Percentiles rank a stretch among this genome's conserved stretches.
Evolutionary conservation across 176 grass and related monocot genomes (phyloP).

Genomic region (Areca catechu): DNA sequence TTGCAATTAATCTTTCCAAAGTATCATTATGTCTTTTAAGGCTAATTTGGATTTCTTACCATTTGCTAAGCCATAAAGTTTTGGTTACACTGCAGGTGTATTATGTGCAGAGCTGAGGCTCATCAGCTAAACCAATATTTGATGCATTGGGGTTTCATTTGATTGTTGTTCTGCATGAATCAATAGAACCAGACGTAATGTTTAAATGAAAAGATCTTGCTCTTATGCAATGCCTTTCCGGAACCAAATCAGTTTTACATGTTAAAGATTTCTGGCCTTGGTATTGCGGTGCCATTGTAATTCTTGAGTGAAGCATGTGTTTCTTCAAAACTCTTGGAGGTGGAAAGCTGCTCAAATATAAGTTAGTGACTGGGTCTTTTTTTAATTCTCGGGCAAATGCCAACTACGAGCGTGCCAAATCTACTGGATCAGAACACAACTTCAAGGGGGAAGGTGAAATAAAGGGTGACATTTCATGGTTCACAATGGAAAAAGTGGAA

Average conservation of each 20-base stretch:
- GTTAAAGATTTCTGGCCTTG: background rate
- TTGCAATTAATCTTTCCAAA: no score
- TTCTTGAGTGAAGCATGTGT: background rate
- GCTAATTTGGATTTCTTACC: no score
- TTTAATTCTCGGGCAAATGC: background rate
- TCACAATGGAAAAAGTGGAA: background rate
- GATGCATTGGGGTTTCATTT: constrained; percentile 3
- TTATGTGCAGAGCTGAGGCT: constrained; percentile 5
- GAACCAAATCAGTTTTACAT: background rate
- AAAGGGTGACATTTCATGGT: background rate
- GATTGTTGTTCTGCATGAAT: constrained; percentile 5
- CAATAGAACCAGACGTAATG: background rate
- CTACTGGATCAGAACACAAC: background rate
- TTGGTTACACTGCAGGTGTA: no score
- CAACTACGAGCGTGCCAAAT: background rate
- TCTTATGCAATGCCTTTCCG: no score
- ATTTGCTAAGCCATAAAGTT: no score
- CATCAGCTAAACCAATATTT: constrained; percentile 4
- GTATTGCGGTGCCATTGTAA: background rate
- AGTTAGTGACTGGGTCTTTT: background rate
- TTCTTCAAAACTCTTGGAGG: background rate
- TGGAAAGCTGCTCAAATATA: background rate
- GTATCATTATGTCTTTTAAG: no score
- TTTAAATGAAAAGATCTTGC: background rate
- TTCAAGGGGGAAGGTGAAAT: background rate